Evolutionary conservation across 129 eudicot species (phyloP).

Genomic region (Ambrosia artemisiifolia): DNA sequence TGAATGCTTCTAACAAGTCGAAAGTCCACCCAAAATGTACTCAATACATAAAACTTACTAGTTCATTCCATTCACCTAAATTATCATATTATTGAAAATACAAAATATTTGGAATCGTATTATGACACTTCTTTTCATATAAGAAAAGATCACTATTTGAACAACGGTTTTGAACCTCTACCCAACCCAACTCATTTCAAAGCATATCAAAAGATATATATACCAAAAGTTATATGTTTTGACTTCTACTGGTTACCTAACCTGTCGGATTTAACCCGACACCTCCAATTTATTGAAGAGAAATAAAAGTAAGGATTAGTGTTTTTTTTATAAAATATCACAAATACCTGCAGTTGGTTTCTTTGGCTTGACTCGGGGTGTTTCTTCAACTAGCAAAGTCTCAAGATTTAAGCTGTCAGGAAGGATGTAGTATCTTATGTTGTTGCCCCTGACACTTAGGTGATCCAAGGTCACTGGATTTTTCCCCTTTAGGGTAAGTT

Average conservation of each 20-base stretch:
- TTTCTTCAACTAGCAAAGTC: constrained; percentile 87
- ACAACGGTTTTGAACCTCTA: background rate
- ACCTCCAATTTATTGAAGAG: background rate
- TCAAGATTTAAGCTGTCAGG: constrained; percentile 97
- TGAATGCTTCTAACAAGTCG: background rate
- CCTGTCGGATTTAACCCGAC: background rate
- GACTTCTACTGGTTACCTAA: background rate
- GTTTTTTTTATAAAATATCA: background rate
- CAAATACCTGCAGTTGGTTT: constrained; percentile 87
- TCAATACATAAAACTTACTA: background rate
- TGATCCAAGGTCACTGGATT: constrained; percentile 91
- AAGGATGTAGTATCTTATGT: constrained; percentile 83
- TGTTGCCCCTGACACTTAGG: constrained; percentile 93
- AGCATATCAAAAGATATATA: background rate
- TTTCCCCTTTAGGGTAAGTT: constrained; percentile 86
- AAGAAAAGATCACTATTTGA: too few relatives aligned
- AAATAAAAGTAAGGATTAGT: background rate
- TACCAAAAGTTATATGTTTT: background rate
- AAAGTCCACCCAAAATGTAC: background rate
- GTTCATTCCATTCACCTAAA: background rate
- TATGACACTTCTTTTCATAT: background rate
- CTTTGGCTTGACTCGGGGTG: constrained; percentile 93
- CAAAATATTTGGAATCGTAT: background rate
- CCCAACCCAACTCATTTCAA: background rate
- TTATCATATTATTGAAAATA: background rate